Base-by-base conservation (phyloP, 2,329 filamentous ascomycete genomes). In the Aspergillus sp. region DNA sequence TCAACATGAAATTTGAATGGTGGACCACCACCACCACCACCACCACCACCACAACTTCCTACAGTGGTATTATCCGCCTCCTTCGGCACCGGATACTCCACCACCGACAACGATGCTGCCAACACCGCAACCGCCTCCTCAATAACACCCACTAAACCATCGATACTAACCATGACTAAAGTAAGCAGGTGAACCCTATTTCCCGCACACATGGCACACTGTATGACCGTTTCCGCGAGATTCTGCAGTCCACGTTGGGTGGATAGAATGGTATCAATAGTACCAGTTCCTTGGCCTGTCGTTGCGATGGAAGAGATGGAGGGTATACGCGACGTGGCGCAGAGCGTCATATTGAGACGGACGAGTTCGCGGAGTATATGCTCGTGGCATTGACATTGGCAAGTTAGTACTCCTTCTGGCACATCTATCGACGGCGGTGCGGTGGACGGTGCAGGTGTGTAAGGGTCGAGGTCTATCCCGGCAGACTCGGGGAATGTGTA, bases 81-180 rank as follows among this genome's bases (percentile, higher is more conserved):
- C 49, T 2, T 49, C 5, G 40, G 40, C n/a, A 10, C n/a, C 5
- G 29, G 10, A 29, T 12, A 29, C 5, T 10, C n/a, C 8, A 4
- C 27, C 7, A 4, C 27, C 7, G 12, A 29, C 9, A 29, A 6
- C 10, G 29, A 27, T 2, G 29, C 40, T 6, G 36, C n/a, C 9
- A 36, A 26, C 8, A 50, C 50, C 2, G 48, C 54, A 12, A 56
- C 55, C 3, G 19, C 19, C 19, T 47, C 42, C 41, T 64, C 62
- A 2, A 65, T 50, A 2, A 52, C 51, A 1, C 54, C 56, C 2
- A 62, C 47, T 10, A 63, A 44, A 38, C 55, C 59, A 39, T 66
- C 63, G 33, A 65, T 62, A 1, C 56, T 56, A 38, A 65, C 52
- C 9, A 64, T 51, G 4, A 64, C 52, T 4, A 64, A 43, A 50